Evolutionary conservation across 176 grass and related monocot species (phyloP), one percentile per base, ranked within the genome.

Genomic region (Zea luxurians): DNA sequence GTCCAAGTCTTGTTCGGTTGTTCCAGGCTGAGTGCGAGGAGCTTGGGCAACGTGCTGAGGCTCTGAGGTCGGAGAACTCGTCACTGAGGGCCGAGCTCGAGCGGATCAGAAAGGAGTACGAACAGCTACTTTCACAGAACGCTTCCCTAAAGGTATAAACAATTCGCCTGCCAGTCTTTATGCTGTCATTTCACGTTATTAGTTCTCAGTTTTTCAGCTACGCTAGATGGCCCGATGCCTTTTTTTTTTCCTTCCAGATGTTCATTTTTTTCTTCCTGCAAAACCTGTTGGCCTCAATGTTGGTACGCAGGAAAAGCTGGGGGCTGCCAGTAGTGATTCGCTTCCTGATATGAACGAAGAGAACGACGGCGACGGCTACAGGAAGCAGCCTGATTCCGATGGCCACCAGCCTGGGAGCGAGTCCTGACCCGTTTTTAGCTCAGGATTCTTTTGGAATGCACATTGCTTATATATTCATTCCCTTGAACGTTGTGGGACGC

Each of bases 31-130:
- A 97, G 44, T 93, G 87, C 35, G 94, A 91, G 69, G 91, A 91
- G 83, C 91, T 93, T 43, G 84, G 84, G 6, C 84, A 86, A 84
- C 83, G 82, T 37, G 91, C 91, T 38, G 94, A 97, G 5, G 61
- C 57, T 79, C 80, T 93, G 61, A 93, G 86, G 70, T 85, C 86
- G 9, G 89, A 91, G 78, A 97, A 97, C 85, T 90, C 94, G 43
- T 78, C 74, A 27, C 70, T 97, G 35, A 93, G 91, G 69, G 65
- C 78, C 5, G 89, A 97, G 68, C 78, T 97, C 27, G 86, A 88
- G 47, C 78, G 81, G 59, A 91, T 93, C 16, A 93, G 73, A 82
- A 91, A 86, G 63, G 88, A 93, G 64, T 89, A 97, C 10, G 83
- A 89, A 20, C 82, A 88, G 47, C 81, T 93, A 59, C 82, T 86